Evolutionary conservation across 2,329 filamentous ascomycete genomes (phyloP), one percentile per base, ranked within the genome.

Genomic region (Aspergillus proliferans): DNA sequence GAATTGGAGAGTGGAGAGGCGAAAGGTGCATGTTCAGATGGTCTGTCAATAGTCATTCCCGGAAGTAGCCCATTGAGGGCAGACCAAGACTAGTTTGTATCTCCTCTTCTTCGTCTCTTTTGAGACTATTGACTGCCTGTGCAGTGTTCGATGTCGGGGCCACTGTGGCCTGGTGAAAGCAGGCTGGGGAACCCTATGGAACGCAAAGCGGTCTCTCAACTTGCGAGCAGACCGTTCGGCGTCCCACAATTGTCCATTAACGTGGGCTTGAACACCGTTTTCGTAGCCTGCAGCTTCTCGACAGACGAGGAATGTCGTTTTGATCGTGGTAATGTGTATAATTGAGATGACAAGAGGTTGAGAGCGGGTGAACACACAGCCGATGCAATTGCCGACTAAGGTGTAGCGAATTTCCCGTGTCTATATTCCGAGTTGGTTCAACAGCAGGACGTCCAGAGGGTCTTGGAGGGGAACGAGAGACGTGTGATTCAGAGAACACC

Each of bases 151-250:
- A 53, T 43, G 40, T 33, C 39, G 19, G 45, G 49, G 46, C 42
- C 22, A 22, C 22, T 22, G 22, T 22, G 49, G 41, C 47, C 43
- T 42, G 48, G 22, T 43, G 39, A 43, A 48, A 50, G 54, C 61
- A 68, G 69, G 69, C 68, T 70, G 69, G 67, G 68, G 71, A 71
- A 71, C 67, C 71, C 69, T 67, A 74, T 74, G 72, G 72, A 75
- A 76, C 71, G 73, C 73, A 73, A 74, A 73, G 67, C 70, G 70
- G 71, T 68, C 72, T 74, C 73, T 74, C 73, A 71, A 52, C 58
- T 52, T 60, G 59, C 63, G 72, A 75, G 73, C 60, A 70, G 71
- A 75, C 71, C 71, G 69, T 73, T 73, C 60, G 56, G 71, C 72
- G 71, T 74, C 71, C 73, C 72, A 75, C 71, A 72, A 67, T 65